These are phyloP conservation scores for Coemansia aciculifera DNA, from an alignment of 192 early-diverging fungal genomes.

Conservation along the genomic window DNA sequence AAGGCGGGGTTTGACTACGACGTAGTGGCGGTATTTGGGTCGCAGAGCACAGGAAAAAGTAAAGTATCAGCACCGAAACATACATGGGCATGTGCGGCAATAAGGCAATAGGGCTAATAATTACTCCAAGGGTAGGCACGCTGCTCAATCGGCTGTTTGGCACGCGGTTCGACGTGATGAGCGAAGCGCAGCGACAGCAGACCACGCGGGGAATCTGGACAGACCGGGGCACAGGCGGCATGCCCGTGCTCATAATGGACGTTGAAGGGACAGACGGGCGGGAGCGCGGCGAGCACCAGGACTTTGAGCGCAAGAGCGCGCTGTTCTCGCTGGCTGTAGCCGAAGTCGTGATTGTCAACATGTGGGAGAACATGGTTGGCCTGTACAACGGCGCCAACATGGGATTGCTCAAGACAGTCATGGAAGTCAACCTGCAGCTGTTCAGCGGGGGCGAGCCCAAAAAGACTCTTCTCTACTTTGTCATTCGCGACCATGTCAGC, in stretches of 20 bases:
- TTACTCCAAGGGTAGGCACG: constrained; percentile 69
- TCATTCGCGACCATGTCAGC: constrained; percentile 93
- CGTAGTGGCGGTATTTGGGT: constrained; percentile 97
- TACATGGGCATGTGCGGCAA: neutral
- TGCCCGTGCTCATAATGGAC: constrained; percentile 87
- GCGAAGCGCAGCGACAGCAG: constrained; percentile 77
- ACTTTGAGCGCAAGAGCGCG: constrained; percentile 98
- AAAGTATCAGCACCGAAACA: constrained; percentile 53
- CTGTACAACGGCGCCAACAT: constrained; percentile 99
- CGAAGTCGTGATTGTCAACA: constrained; percentile 95
- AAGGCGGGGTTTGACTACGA: constrained; percentile 95
- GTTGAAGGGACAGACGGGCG: constrained; percentile 99
- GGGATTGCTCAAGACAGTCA: constrained; percentile 96
- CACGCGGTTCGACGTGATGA: constrained; percentile 96
- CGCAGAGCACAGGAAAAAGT: constrained; percentile 98
- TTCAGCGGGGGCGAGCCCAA: constrained; percentile 80
- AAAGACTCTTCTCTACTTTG: constrained; percentile 93
- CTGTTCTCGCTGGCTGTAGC: constrained; percentile 94
- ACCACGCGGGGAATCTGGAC: constrained; percentile 99
- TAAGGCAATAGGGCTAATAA: constrained; percentile 61
- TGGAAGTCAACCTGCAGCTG: constrained; percentile 97
- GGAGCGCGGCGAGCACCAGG: constrained; percentile 97
- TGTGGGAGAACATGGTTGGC: constrained; percentile 98
- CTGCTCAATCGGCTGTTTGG: constrained; percentile 94
- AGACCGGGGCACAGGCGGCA: constrained; percentile 70